Conservation (phyloP, 2,329 filamentous ascomycete species). For the Graphiopsis chlorocephala region DNA sequence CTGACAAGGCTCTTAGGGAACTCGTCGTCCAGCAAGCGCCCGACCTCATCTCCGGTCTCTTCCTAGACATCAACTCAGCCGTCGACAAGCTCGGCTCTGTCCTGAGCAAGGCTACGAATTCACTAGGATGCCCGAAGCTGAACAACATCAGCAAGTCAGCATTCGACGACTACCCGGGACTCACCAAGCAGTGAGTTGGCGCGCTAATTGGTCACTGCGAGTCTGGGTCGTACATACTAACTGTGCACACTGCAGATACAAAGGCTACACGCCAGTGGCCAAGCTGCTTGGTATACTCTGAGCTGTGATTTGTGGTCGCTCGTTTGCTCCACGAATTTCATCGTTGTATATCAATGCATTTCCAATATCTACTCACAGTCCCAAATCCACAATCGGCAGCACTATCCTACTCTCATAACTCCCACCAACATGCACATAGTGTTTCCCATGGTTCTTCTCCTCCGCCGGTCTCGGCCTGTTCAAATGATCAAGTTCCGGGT, state of each 20-base stretch:
- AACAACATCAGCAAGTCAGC: slow-evolving; percentile 26
- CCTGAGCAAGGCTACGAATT: slow-evolving; percentile 19
- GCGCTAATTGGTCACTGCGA: neutral
- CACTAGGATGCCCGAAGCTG: slow-evolving; percentile 30
- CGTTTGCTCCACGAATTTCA: too few species aligned
- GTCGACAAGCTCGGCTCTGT: neutral
- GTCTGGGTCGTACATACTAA: neutral
- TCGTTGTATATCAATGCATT: neutral
- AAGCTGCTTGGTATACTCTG: neutral
- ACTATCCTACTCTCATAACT: neutral
- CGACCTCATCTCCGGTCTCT: neutral
- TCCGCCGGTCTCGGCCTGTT: neutral
- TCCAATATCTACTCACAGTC: neutral
- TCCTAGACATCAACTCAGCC: neutral
- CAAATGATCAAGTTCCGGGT: neutral
- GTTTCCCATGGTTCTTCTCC: slow-evolving; percentile 1
- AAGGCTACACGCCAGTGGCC: neutral
- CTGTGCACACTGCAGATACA: neutral
- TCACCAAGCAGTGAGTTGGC: slow-evolving; percentile 17
- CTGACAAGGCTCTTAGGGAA: neutral
- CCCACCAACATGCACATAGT: slow-evolving; percentile 3
- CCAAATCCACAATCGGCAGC: neutral
- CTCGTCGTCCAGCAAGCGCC: neutral
- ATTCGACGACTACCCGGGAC: slow-evolving; percentile 31
- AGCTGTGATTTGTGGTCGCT: neutral